Conservation (phyloP, 2,329 filamentous ascomycete genomes). For the Amylocarpus encephaloides region DNA sequence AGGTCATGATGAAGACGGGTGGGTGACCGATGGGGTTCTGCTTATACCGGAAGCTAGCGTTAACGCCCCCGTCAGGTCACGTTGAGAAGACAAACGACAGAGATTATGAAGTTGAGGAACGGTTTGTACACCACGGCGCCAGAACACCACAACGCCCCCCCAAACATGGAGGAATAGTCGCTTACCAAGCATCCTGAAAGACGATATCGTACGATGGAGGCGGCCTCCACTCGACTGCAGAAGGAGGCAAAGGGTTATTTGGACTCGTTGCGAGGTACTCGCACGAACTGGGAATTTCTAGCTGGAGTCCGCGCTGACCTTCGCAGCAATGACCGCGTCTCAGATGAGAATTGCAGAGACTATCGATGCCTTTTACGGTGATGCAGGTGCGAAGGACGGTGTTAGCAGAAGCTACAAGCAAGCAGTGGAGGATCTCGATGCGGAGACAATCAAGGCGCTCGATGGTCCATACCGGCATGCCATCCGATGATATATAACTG, state of each 20-base stretch:
- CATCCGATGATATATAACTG: not conserved
- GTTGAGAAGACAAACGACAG: slow-evolving; percentile 98
- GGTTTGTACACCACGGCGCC: slow-evolving; percentile 40
- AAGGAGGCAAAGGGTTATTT: slow-evolving; percentile 98
- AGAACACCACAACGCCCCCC: no score
- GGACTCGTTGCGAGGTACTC: slow-evolving; percentile 79
- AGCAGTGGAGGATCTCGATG: slow-evolving; percentile 93
- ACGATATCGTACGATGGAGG: slow-evolving; percentile 96
- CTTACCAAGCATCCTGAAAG: slow-evolving; percentile 39
- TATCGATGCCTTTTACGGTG: slow-evolving; percentile 98
- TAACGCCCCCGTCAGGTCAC: slow-evolving; percentile 52
- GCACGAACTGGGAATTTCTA: not conserved
- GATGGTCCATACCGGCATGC: slow-evolving; percentile 83
- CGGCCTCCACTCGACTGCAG: slow-evolving; percentile 83
- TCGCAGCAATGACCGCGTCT: slow-evolving; percentile 88
- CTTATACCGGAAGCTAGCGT: not conserved
- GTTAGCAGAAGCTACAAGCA: slow-evolving; percentile 97
- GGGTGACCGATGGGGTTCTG: slow-evolving; percentile 25
- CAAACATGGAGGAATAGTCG: not conserved
- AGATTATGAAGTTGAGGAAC: slow-evolving; percentile 96
- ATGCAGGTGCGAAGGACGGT: slow-evolving; percentile 88
- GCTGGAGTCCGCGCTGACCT: slow-evolving; percentile 10
- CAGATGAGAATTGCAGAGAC: slow-evolving; percentile 99
- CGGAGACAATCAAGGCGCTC: slow-evolving; percentile 96
- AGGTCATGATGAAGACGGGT: slow-evolving; percentile 99